Conservation (phyloP, 345 rosid species). For the Heritiera littoralis region DNA sequence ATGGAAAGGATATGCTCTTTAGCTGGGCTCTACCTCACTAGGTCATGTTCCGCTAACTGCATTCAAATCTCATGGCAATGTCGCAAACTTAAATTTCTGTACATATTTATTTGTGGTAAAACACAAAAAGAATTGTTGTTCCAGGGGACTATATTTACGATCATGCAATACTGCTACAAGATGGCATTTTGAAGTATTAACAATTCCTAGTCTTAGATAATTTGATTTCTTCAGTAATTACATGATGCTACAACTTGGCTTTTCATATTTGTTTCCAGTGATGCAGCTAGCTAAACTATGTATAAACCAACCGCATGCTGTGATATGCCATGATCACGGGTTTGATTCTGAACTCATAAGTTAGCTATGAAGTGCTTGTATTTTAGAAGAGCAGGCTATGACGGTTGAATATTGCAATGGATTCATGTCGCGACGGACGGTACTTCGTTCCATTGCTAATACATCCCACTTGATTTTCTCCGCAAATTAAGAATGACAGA, state of each 20-base stretch:
- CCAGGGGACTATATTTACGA: neutral
- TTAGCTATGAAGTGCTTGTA: neutral
- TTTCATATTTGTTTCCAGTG: neutral
- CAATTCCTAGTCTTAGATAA: neutral
- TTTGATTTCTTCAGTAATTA: constrained; percentile 2
- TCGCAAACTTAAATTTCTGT: neutral
- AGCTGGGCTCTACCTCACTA: neutral
- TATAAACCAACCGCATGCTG: neutral
- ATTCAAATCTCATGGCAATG: neutral
- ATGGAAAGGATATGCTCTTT: neutral
- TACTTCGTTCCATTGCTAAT: no score
- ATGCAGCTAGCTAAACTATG: neutral
- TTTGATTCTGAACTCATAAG: neutral
- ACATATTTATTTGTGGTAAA: neutral
- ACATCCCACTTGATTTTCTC: no score
- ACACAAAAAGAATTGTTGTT: neutral
- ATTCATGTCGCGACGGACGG: no score
- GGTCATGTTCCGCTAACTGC: neutral
- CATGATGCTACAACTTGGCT: neutral
- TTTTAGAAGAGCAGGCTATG: neutral
- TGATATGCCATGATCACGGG: neutral
- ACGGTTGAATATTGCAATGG: neutral
- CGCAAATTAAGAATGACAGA: no score
- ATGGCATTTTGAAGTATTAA: neutral
- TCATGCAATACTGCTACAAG: no score